Conservation (phyloP, 108 stramenopile genomes). For the Stephanodiscus triporus region DNA sequence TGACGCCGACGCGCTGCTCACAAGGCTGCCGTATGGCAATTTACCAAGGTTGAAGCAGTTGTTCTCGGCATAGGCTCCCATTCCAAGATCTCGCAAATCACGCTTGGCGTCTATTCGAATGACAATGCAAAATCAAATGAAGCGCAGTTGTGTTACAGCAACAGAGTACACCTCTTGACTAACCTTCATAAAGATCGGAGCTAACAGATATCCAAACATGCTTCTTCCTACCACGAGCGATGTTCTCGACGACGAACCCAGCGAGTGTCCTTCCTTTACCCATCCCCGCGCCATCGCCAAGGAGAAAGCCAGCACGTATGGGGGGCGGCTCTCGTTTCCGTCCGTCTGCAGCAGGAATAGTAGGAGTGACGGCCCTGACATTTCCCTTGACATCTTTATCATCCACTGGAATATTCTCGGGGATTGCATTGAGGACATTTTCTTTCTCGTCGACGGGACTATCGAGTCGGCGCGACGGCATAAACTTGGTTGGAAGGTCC, state of each 20-base stretch:
- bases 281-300: slow-evolving; percentile 85
- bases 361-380: neutral
- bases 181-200: slow-evolving; percentile 56
- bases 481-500: slow-evolving; percentile 15
- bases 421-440: neutral
- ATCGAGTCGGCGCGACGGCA: neutral
- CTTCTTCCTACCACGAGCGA: slow-evolving; percentile 45
- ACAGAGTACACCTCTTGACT: neutral
- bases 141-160: neutral
- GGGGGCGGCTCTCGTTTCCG: slow-evolving; percentile 39
- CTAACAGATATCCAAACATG: slow-evolving; percentile 58
- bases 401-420: neutral
- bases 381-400: slow-evolving; percentile 1
- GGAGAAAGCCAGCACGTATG: slow-evolving; percentile 50
- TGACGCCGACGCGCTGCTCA: slow-evolving; percentile 5
- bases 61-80: slow-evolving; percentile 31
- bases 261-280: slow-evolving; percentile 73
- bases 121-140: neutral
- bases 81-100: slow-evolving; percentile 48
- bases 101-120: slow-evolving; percentile 52
- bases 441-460: neutral
- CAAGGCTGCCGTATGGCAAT: slow-evolving; percentile 40
- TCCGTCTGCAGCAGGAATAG: slow-evolving; percentile 39
- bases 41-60: slow-evolving; percentile 50
- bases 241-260: slow-evolving; percentile 59